phyloP scores from a whole-genome alignment of 176 grass and related monocot genomes.

The Tillandsia fasciculata region DNA sequence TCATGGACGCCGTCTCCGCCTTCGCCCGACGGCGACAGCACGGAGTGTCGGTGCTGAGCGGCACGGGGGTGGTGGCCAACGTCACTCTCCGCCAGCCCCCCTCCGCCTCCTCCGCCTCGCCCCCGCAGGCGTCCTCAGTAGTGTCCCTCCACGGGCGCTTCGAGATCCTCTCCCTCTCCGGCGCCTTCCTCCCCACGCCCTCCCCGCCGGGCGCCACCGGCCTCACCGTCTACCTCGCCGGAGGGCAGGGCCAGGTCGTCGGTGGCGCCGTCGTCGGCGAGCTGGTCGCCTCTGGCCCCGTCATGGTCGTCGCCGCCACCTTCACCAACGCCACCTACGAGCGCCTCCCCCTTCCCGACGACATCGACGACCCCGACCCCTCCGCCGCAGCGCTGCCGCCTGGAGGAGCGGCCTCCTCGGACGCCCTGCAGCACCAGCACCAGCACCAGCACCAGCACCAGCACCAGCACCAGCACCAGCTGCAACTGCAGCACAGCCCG shows the following conservation, averaged over 20 bases:
- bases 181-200: slow-evolving; percentile 71
- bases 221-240: slow-evolving; percentile 71
- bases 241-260: slow-evolving; percentile 72
- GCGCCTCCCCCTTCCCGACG: slow-evolving; percentile 67
- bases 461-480: too few relatives aligned
- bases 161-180: slow-evolving; percentile 72
- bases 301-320: slow-evolving; percentile 91
- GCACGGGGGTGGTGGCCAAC: slow-evolving; percentile 61
- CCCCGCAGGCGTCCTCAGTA: slow-evolving; percentile 18
- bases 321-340: slow-evolving; percentile 88
- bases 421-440: neutral
- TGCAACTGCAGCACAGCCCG: slow-evolving; percentile 18
- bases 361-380: slow-evolving; percentile 12
- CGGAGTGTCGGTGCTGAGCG: slow-evolving; percentile 78
- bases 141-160: slow-evolving; percentile 58
- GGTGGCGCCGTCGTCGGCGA: slow-evolving; percentile 78
- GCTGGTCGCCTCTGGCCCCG: slow-evolving; percentile 64
- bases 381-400: slow-evolving; percentile 21
- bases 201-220: slow-evolving; percentile 65
- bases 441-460: too few relatives aligned
- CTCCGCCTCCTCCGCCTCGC: neutral
- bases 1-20: slow-evolving; percentile 61
- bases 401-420: neutral
- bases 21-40: slow-evolving; percentile 74
- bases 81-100: slow-evolving; percentile 63